Percentiles rank a stretch among this genome's conserved stretches.
phyloP scores from a whole-genome alignment of 495 filamentous ascomycete genomes.

The Xylaria sp. region DNA sequence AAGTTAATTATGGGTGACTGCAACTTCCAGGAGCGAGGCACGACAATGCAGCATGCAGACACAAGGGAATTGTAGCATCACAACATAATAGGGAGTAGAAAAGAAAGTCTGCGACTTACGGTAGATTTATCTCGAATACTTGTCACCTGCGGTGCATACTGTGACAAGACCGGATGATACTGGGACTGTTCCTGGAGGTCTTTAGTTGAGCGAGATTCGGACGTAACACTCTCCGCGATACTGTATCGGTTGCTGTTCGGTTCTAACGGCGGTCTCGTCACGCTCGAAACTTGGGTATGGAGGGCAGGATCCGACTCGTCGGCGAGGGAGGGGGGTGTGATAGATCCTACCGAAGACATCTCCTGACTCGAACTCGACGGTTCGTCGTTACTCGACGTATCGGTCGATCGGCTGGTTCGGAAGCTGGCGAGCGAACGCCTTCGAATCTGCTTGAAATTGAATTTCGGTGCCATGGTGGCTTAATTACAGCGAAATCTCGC shows the following conservation, averaged over 20 bases:
- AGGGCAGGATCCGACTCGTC: slow-evolving; percentile 57
- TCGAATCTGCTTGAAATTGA: slow-evolving; percentile 73
- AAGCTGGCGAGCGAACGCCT: slow-evolving; percentile 75
- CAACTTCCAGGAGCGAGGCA: background rate
- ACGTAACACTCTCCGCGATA: slow-evolving; percentile 49
- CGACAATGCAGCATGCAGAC: background rate
- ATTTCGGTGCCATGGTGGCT: slow-evolving; percentile 60
- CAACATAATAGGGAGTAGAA: slow-evolving; percentile 4
- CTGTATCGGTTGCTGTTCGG: slow-evolving; percentile 53
- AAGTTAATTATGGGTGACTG: slow-evolving; percentile 14
- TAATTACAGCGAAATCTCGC: slow-evolving; percentile 16
- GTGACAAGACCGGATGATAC: slow-evolving; percentile 57
- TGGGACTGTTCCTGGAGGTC: slow-evolving; percentile 19
- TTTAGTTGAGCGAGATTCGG: slow-evolving; percentile 28
- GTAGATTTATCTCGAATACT: slow-evolving; percentile 82
- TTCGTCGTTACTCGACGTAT: slow-evolving; percentile 59
- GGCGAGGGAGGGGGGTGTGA: slow-evolving; percentile 53
- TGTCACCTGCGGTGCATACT: slow-evolving; percentile 77
- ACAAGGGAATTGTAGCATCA: background rate
- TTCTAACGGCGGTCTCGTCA: slow-evolving; percentile 53
- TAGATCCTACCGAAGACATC: slow-evolving; percentile 55
- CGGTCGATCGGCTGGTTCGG: slow-evolving; percentile 61
- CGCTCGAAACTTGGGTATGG: slow-evolving; percentile 55
- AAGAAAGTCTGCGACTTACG: slow-evolving; percentile 59
- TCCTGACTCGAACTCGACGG: slow-evolving; percentile 47